A percentile compares a stretch with the other conserved stretches of the same genome.
These are phyloP conservation scores for Saturnispora saitoi DNA, from an alignment of 805 yeast species.

Conservation along the genomic window DNA sequence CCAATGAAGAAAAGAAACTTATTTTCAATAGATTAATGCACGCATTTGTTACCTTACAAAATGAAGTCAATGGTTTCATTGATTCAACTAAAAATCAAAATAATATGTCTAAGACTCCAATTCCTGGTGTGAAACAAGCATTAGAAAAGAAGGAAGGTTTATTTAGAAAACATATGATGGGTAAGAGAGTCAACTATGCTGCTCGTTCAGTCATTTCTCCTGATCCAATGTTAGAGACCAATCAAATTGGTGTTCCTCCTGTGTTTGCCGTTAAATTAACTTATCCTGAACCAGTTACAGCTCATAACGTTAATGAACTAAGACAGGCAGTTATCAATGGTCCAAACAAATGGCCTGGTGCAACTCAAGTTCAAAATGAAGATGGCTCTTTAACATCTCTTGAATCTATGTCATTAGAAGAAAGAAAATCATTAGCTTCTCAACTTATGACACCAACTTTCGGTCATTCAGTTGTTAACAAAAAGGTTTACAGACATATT, in stretches of 20 bases:
- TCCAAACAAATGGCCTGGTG: conserved; percentile 99
- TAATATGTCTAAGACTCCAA: conserved; percentile 57
- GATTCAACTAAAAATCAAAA: conserved; percentile 87
- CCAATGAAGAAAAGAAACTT: conserved; percentile 54
- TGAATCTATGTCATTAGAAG: conserved; percentile 84
- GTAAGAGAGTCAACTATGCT: conserved; percentile 97
- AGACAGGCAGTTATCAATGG: conserved; percentile 96
- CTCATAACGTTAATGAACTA: conserved; percentile 81
- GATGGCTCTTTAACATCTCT: conserved; percentile 80
- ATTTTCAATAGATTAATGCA: conserved; percentile 89
- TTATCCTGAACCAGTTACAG: conserved; percentile 96
- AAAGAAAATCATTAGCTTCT: conserved; percentile 89
- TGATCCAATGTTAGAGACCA: conserved; percentile 95
- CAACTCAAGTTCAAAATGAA: conserved; percentile 90
- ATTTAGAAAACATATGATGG: conserved; percentile 99
- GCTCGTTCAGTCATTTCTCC: conserved; percentile 99
- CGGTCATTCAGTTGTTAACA: conserved; percentile 60
- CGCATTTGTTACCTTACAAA: conserved; percentile 88
- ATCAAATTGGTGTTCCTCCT: conserved; percentile 98
- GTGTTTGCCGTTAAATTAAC: conserved; percentile 94
- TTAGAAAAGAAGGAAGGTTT: conserved; percentile 97
- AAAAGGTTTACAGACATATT: conserved; percentile 91
- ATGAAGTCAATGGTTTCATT: conserved; percentile 87
- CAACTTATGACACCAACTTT: conserved; percentile 82
- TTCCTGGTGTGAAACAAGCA: conserved; percentile 96